Base-by-base conservation (phyloP, 2,329 filamentous ascomycete genomes). In the Trichoderma atroviride region DNA sequence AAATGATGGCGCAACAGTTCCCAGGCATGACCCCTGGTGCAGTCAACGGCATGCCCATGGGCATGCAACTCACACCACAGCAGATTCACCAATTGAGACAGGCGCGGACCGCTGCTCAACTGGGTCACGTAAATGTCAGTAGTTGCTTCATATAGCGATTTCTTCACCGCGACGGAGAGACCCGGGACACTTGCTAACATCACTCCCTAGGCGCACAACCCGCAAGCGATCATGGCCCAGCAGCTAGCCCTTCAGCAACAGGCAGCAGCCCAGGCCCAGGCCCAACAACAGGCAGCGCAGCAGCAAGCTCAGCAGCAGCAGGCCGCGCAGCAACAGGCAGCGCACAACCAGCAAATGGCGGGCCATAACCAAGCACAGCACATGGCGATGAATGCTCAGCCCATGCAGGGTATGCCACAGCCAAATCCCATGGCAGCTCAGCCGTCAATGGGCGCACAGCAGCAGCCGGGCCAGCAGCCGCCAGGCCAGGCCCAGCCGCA, bases 1-100 rank as follows among this genome's bases (percentile, higher is more conserved):
- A 89, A 71, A 81, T 88, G 70, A 82, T 88, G 79, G 81, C 82
- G 19, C 86, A 88, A 72, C 86, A 88, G 72, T 82, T 80, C 68
- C 88, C 82, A 74, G 83, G 84, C 59, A 86, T 89, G 80, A 81
- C 81, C 22, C 27, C 55, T 13, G 83, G 81, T 72, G 56, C 43
- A 33, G 75, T 77, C 37, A 77, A 77, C 40, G 77, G 81, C 22
- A 85, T 87, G 74, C 85, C 82, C 43, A 86, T 89, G 76, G 83
- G 81, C 4, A 86, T 89, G 77, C 83, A 78, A 74, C 74, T 83
- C 76, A 86, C 79, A 58, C 79, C 79, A 27, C 84, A 86, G 70
- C 86, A 88, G 74, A 78, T 86, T 40, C 80, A 84, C 57, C 83
- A 85, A 56, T 82, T 88, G 74, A 80, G 86, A 71, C 79, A 80